Evolutionary conservation across 2,329 filamentous ascomycete genomes (phyloP).

Genomic region (Ophiostoma australiae): DNA sequence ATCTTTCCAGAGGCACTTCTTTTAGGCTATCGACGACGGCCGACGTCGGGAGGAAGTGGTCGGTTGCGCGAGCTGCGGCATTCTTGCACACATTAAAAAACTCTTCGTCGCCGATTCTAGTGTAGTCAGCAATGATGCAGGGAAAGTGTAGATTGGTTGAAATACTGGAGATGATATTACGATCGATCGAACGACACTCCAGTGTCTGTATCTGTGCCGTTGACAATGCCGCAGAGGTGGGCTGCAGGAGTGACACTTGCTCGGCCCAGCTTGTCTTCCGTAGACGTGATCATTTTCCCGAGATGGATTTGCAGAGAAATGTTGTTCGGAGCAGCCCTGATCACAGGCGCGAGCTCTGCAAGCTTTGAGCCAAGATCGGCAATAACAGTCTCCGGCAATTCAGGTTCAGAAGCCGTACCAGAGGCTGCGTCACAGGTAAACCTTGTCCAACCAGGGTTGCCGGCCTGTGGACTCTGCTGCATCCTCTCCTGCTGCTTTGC

Average conservation of each 20-base stretch:
- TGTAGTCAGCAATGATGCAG: neutral
- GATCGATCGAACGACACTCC: slow-evolving; percentile 18
- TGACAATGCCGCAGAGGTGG: neutral
- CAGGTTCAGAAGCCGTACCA: neutral
- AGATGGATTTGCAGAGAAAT: slow-evolving; percentile 18
- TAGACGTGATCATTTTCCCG: slow-evolving; percentile 4
- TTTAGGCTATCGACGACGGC: slow-evolving; percentile 14
- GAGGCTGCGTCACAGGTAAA: neutral
- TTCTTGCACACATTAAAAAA: slow-evolving; percentile 19
- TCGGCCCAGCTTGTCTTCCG: neutral
- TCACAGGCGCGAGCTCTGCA: neutral
- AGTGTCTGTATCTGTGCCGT: neutral
- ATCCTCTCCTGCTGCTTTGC: neutral
- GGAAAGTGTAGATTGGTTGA: neutral
- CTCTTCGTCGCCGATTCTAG: slow-evolving; percentile 22
- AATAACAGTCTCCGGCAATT: neutral
- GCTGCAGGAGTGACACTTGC: neutral
- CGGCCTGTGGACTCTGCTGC: neutral
- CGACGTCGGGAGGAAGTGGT: slow-evolving; percentile 23
- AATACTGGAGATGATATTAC: slow-evolving; percentile 7
- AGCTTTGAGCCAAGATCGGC: slow-evolving; percentile 4
- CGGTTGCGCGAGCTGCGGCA: neutral
- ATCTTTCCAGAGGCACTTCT: slow-evolving; percentile 24
- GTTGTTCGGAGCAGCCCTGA: neutral
- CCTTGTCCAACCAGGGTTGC: neutral